Evolutionary conservation across 179 eudicot genomes (phyloP).

Genomic region (Spergularia azorica): DNA sequence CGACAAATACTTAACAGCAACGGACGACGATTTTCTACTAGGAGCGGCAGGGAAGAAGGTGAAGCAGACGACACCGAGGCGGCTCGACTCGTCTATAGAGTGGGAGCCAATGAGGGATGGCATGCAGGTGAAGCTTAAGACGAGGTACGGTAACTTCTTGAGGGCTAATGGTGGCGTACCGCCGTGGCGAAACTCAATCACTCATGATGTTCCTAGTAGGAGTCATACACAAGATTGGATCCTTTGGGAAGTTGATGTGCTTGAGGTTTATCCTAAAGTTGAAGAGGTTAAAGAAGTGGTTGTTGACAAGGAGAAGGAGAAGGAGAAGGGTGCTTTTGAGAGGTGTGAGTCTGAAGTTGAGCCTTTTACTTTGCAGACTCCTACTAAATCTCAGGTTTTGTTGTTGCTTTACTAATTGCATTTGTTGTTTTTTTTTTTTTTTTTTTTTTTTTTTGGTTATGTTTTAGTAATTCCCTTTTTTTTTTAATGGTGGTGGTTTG

Average conservation of each 20-base stretch:
- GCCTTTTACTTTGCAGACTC: conserved; percentile 26
- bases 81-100: conserved; percentile 63
- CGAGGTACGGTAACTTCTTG: conserved; percentile 43
- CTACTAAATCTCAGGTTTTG: conserved; percentile 23
- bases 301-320: neutral
- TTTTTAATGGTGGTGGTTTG: too few relatives aligned
- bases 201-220: conserved; percentile 48
- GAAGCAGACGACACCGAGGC: conserved; percentile 50
- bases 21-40: conserved; percentile 65
- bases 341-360: conserved; percentile 33
- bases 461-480: neutral
- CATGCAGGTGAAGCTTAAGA: conserved; percentile 31
- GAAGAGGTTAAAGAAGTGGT: neutral
- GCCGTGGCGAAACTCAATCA: conserved; percentile 49
- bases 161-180: conserved; percentile 53
- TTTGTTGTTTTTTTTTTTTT: neutral
- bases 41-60: conserved; percentile 86
- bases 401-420: neutral
- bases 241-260: conserved; percentile 50
- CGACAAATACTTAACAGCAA: conserved; percentile 70
- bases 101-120: conserved; percentile 47
- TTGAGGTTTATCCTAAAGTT: conserved; percentile 35
- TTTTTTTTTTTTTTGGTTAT: neutral
- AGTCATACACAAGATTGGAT: conserved; percentile 48
- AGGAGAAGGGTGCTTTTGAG: conserved; percentile 10